These are phyloP conservation scores for Phytophthora cajani DNA, from an alignment of 352 stramenopile species.

Conservation along the genomic window DNA sequence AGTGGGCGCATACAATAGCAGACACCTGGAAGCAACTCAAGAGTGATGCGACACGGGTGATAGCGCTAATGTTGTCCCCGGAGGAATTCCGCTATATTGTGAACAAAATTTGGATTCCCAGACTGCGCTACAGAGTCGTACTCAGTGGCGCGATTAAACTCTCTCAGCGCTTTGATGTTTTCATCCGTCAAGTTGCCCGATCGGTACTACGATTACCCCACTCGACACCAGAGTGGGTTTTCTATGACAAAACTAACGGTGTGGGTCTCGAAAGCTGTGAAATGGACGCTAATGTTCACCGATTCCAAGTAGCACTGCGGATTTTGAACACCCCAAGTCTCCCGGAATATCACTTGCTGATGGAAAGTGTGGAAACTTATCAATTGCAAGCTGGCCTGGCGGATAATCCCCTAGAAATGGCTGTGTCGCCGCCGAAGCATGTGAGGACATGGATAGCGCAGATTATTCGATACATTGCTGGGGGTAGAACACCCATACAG, in stretches of 20 bases:
- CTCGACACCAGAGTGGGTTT: neutral
- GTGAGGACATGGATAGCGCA: neutral
- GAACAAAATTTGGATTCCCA: neutral
- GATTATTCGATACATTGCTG: neutral
- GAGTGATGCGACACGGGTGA: neutral
- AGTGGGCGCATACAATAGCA: neutral
- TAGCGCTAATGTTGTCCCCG: neutral
- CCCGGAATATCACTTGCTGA: neutral
- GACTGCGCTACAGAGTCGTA: neutral
- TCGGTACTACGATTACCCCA: neutral
- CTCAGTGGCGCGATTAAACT: neutral
- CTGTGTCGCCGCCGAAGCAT: neutral
- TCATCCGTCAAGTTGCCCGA: neutral
- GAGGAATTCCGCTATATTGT: neutral
- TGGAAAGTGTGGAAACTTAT: neutral
- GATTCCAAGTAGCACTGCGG: neutral
- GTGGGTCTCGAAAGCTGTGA: neutral
- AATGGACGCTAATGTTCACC: neutral
- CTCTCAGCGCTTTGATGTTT: neutral
- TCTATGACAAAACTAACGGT: neutral
- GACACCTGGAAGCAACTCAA: neutral
- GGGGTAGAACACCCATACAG: neutral
- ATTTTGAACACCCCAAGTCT: neutral
- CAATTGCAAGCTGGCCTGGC: neutral
- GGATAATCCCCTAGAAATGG: neutral